A percentile compares a stretch with the other conserved stretches of the same genome.
These are phyloP conservation scores for Cyclostephanos invisitatus DNA, from an alignment of 108 stramenopile species.

Conservation along the genomic window DNA sequence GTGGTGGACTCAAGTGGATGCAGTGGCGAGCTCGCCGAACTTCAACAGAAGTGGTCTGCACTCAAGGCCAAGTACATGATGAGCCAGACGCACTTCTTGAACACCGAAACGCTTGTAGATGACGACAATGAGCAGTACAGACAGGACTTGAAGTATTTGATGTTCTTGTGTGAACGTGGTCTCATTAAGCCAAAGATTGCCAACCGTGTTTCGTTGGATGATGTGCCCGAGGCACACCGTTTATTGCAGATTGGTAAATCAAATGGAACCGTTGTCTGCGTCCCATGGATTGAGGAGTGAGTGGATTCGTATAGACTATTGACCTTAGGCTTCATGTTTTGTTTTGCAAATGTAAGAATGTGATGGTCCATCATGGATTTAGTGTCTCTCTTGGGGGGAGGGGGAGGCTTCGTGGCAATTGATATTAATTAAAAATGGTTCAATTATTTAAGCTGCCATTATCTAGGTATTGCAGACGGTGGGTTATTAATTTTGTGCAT, in stretches of 20 bases:
- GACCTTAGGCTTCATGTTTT: too few relatives aligned
- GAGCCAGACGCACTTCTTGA: conserved; percentile 50
- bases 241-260: conserved; percentile 52
- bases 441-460: too few relatives aligned
- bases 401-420: too few relatives aligned
- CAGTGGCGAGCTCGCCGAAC: conserved; percentile 37
- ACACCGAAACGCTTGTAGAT: conserved; percentile 47
- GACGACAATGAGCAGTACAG: conserved; percentile 43
- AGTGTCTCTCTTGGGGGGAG: too few relatives aligned
- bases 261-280: conserved; percentile 65
- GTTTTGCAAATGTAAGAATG: too few relatives aligned
- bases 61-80: conserved; percentile 59
- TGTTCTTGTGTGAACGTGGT: conserved; percentile 54
- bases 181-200: conserved; percentile 66
- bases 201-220: conserved; percentile 54
- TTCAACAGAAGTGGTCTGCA: conserved; percentile 46
- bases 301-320: too few relatives aligned
- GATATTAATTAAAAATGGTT: too few relatives aligned
- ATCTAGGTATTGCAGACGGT: too few relatives aligned
- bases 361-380: too few relatives aligned
- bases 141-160: conserved; percentile 57
- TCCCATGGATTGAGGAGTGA: conserved; percentile 63
- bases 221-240: conserved; percentile 63
- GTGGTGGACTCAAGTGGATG: conserved; percentile 36
- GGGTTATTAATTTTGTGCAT: too few relatives aligned